Evolutionary conservation across 2,329 filamentous ascomycete genomes (phyloP).

Genomic region (Stagonosporopsis tanaceti): DNA sequence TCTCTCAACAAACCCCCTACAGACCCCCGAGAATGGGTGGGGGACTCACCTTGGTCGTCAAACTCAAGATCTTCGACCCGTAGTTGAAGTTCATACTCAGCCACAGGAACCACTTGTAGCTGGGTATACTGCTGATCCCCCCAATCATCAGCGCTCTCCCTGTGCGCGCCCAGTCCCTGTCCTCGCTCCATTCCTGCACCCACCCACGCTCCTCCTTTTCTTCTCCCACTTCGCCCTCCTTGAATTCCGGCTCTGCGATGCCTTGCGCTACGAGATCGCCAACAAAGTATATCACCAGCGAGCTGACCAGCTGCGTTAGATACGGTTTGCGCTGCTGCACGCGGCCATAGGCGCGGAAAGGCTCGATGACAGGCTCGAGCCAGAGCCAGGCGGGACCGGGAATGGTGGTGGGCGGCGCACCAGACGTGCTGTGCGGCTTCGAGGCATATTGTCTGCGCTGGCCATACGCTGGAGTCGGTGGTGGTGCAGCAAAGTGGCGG

Average conservation of each 20-base stretch:
- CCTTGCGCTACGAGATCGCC: constrained; percentile 81
- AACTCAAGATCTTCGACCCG: constrained; percentile 71
- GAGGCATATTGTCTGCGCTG: constrained; percentile 30
- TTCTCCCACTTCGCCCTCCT: constrained; percentile 22
- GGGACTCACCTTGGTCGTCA: constrained; percentile 68
- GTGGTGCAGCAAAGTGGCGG: constrained; percentile 3
- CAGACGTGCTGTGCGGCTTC: constrained; percentile 18
- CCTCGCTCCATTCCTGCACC: constrained; percentile 53
- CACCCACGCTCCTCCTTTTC: constrained; percentile 44
- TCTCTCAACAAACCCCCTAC: background rate
- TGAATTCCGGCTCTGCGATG: constrained; percentile 52
- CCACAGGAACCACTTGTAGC: constrained; percentile 84
- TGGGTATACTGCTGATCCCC: constrained; percentile 75
- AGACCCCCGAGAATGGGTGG: background rate
- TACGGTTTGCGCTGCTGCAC: constrained; percentile 77
- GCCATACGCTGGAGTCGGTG: constrained; percentile 20
- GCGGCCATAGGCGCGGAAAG: constrained; percentile 68
- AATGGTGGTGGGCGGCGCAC: constrained; percentile 42
- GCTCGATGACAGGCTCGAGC: constrained; percentile 56
- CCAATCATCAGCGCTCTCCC: constrained; percentile 78
- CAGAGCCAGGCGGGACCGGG: constrained; percentile 56
- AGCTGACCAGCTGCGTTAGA: constrained; percentile 78
- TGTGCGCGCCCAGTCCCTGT: constrained; percentile 63
- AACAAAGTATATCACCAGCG: constrained; percentile 78
- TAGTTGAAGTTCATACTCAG: constrained; percentile 87